Conservation (phyloP, 139 green algal species). For the Volvox reticuliferus region DNA sequence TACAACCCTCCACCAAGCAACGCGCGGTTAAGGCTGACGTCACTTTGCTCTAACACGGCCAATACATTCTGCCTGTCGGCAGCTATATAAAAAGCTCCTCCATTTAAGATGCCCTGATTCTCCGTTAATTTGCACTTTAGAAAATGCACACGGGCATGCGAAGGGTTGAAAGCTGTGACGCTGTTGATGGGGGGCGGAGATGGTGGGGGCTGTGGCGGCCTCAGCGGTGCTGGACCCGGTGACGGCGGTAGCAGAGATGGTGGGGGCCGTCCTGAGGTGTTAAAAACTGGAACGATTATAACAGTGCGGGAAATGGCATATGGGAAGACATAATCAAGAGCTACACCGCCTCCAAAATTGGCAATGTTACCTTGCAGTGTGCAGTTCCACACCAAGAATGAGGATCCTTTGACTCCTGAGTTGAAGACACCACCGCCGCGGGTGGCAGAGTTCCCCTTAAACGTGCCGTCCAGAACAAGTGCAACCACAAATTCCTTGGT, state of each 20-base stretch:
- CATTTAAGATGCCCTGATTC: background rate
- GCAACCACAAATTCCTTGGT: background rate
- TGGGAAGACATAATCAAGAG: background rate
- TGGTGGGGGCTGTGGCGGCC: background rate
- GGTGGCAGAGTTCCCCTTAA: background rate
- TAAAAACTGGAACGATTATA: background rate
- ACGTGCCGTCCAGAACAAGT: background rate
- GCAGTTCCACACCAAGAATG: background rate
- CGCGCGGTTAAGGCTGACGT: background rate
- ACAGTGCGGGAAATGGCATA: background rate
- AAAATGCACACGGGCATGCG: background rate
- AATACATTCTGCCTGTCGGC: background rate
- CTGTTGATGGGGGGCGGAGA: background rate
- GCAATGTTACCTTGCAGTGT: background rate
- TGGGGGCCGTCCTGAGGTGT: background rate
- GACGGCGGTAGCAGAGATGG: background rate
- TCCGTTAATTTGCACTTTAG: background rate
- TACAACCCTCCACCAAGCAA: background rate
- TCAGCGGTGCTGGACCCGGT: background rate
- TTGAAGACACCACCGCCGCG: background rate
- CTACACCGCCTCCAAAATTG: background rate
- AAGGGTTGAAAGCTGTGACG: background rate
- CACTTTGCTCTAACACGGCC: background rate
- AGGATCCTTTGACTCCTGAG: background rate
- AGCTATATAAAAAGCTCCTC: background rate